These are phyloP conservation scores for Aaosphaeria arxii DNA, from an alignment of 2,329 filamentous ascomycete species.

Conservation along the genomic window DNA sequence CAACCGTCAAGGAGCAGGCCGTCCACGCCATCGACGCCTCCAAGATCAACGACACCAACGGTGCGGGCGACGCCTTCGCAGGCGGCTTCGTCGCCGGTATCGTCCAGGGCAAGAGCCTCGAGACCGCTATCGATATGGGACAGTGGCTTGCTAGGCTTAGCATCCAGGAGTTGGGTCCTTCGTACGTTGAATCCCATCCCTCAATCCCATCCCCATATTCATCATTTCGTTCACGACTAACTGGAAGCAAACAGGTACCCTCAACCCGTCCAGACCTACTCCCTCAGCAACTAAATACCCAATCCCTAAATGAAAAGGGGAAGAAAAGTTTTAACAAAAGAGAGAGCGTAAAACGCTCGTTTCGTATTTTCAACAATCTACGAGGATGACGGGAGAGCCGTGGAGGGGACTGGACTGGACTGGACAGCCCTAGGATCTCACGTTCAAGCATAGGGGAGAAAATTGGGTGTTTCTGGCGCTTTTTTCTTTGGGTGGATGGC, in stretches of 20 bases:
- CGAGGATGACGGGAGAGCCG: constrained; percentile 12
- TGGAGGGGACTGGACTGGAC: too few relatives aligned
- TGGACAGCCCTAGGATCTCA: too few relatives aligned
- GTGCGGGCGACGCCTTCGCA: constrained; percentile 94
- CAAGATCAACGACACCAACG: constrained; percentile 93
- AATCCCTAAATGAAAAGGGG: not conserved
- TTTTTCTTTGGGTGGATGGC: too few relatives aligned
- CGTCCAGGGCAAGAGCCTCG: constrained; percentile 77
- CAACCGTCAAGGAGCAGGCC: constrained; percentile 69
- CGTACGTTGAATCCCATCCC: constrained; percentile 55
- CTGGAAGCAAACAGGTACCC: constrained; percentile 18
- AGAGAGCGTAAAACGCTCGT: constrained; percentile 35
- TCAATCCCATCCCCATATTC: not conserved
- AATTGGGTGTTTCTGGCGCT: too few relatives aligned
- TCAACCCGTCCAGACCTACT: constrained; percentile 40
- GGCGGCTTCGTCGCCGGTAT: constrained; percentile 90
- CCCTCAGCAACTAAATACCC: constrained; percentile 4
- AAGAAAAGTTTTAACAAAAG: not conserved
- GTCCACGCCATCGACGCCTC: constrained; percentile 75
- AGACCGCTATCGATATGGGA: constrained; percentile 80
- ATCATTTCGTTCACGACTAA: constrained; percentile 3
- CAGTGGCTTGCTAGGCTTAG: constrained; percentile 94
- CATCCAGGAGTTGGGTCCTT: constrained; percentile 93
- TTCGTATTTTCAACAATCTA: constrained; percentile 40
- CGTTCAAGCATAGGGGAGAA: too few relatives aligned